These are phyloP conservation scores for Penicillium sp. DNA, from an alignment of 2,329 filamentous ascomycete species.

Conservation along the genomic window DNA sequence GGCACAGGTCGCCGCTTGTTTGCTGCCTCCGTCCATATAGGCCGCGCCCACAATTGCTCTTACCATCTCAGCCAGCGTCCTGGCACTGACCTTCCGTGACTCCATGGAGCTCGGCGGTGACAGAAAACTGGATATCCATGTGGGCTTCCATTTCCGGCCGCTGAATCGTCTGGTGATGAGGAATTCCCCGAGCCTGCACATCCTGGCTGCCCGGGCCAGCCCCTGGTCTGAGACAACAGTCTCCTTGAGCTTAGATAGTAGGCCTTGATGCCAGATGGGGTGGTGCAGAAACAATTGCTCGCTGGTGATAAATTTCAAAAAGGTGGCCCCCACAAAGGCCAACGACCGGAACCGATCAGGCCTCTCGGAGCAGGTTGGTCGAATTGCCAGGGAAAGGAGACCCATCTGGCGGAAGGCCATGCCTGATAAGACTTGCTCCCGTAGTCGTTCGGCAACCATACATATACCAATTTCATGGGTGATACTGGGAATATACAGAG, in stretches of 20 bases:
- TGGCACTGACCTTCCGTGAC: background rate
- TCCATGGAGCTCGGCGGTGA: background rate
- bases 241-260: background rate
- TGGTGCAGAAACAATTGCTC: background rate
- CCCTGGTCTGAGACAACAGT: background rate
- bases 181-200: background rate
- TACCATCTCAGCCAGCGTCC: background rate
- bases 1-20: background rate
- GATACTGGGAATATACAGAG: background rate
- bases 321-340: constrained; percentile 2
- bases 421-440: background rate
- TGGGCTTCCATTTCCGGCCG: background rate
- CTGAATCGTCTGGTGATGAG: background rate
- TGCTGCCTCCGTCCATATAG: background rate
- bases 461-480: background rate
- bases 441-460: background rate
- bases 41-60: background rate
- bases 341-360: background rate
- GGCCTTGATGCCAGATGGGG: constrained; percentile 4
- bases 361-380: background rate
- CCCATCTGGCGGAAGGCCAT: background rate
- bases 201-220: background rate
- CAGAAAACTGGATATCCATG: background rate
- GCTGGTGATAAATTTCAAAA: constrained; percentile 1
- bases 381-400: background rate